phyloP scores from a whole-genome alignment of 1,284 basidiomycete genomes.

The Cryptococcus depauperatus region DNA sequence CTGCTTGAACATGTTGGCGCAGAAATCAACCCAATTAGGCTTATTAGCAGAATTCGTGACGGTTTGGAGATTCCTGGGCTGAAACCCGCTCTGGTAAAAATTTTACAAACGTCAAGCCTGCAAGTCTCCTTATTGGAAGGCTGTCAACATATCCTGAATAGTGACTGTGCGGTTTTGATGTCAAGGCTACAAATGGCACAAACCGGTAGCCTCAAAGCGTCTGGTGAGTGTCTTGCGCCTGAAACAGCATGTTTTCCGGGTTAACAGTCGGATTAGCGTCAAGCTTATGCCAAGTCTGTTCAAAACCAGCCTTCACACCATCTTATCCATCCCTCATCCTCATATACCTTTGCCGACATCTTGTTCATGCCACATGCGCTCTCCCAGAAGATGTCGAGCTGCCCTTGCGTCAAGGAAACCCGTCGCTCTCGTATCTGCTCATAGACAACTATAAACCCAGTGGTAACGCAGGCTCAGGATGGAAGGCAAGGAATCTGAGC shows the following conservation, averaged over 20 bases:
- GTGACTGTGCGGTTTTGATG: constrained; percentile 70
- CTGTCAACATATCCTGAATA: constrained; percentile 74
- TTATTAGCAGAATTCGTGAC: constrained; percentile 89
- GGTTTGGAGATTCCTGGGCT: constrained; percentile 93
- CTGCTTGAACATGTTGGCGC: constrained; percentile 91
- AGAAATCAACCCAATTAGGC: constrained; percentile 88
- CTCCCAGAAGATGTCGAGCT: constrained; percentile 35
- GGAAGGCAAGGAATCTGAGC: constrained; percentile 42
- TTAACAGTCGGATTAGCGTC: constrained; percentile 47
- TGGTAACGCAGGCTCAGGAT: constrained; percentile 51
- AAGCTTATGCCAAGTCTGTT: constrained; percentile 60
- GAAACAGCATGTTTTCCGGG: constrained; percentile 1
- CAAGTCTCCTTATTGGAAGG: constrained; percentile 74
- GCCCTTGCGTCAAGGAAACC: constrained; percentile 34
- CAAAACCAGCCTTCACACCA: constrained; percentile 52
- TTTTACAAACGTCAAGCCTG: constrained; percentile 88
- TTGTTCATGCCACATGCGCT: constrained; percentile 66
- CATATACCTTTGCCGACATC: constrained; percentile 78
- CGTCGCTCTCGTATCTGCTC: constrained; percentile 47
- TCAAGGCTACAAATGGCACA: constrained; percentile 63
- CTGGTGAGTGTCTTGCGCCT: constrained; percentile 49
- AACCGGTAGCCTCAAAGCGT: constrained; percentile 64
- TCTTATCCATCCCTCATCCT: constrained; percentile 46
- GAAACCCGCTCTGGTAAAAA: constrained; percentile 90
- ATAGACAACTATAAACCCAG: constrained; percentile 62